Evolutionary conservation across 2,329 filamentous ascomycete species (phyloP).

Genomic region (Diaporthe capsici): DNA sequence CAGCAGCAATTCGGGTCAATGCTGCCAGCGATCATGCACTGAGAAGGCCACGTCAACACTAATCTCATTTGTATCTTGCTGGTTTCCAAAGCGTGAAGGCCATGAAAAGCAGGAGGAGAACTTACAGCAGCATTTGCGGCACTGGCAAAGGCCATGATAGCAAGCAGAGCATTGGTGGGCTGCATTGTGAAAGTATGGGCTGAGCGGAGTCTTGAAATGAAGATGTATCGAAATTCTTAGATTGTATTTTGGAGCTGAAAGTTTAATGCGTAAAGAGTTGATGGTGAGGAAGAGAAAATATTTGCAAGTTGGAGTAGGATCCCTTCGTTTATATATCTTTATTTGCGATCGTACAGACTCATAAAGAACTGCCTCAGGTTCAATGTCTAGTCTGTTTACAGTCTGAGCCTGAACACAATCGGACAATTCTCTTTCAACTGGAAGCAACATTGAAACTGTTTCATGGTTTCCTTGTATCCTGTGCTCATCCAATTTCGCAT

Average conservation of each 20-base stretch:
- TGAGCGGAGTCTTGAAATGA: background rate
- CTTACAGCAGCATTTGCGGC: slow-evolving; percentile 1
- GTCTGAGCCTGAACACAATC: background rate
- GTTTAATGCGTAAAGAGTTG: background rate
- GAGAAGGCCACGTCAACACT: background rate
- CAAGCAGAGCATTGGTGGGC: background rate
- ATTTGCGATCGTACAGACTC: background rate
- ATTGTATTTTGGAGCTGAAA: background rate
- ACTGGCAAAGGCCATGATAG: background rate
- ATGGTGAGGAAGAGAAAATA: background rate
- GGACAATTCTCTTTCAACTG: background rate
- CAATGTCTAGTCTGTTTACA: background rate
- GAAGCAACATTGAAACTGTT: background rate
- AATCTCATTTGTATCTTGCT: background rate
- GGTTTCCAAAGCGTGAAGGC: background rate
- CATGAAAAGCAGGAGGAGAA: background rate
- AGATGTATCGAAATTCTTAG: background rate
- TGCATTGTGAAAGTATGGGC: background rate
- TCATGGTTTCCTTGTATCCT: too few species aligned
- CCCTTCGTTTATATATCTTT: background rate
- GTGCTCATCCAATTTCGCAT: background rate
- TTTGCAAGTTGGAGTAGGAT: background rate
- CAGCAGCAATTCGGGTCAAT: background rate
- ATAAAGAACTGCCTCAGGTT: background rate
- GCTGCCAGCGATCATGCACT: background rate